Evolutionary conservation across 1,284 basidiomycete species (phyloP).

Genomic region (Trichosporon sp.): DNA sequence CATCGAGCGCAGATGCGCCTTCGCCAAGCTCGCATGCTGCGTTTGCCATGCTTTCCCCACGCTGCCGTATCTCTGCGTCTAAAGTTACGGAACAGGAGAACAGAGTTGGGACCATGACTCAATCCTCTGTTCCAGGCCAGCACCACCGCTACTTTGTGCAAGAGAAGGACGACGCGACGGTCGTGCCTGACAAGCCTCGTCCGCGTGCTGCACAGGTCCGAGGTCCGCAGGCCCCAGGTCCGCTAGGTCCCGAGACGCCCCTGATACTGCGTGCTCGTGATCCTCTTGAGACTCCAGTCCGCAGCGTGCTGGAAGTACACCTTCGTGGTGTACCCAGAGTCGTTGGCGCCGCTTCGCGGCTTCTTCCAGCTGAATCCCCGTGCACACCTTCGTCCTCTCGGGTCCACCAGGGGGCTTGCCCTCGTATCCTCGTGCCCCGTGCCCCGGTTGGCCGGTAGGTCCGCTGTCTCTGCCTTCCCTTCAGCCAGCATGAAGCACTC

Average conservation of each 20-base stretch:
- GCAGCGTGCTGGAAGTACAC: neutral
- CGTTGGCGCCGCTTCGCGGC: neutral
- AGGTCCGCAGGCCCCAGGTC: conserved; percentile 1
- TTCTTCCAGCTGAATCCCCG: neutral
- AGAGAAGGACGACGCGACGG: neutral
- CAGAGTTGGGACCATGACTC: conserved; percentile 15
- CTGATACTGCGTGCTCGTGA: neutral
- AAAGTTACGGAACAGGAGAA: conserved; percentile 16
- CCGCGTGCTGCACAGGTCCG: conserved; percentile 5
- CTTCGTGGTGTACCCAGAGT: neutral
- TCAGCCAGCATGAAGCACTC: neutral
- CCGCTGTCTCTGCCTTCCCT: neutral
- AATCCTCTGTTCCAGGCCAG: conserved; percentile 11
- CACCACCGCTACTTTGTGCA: neutral
- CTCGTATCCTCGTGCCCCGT: conserved; percentile 5
- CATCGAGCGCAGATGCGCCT: too few species aligned
- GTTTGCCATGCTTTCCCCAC: neutral
- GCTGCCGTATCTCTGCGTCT: conserved; percentile 12
- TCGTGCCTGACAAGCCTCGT: conserved; percentile 3
- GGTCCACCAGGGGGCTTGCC: neutral
- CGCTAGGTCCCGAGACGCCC: neutral
- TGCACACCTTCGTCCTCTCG: neutral
- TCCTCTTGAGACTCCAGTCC: neutral
- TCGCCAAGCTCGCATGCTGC: neutral
- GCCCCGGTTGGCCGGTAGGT: neutral